phyloP scores from a whole-genome alignment of 371 early-diverging fungal genomes.

The Mucor velutinosus region DNA sequence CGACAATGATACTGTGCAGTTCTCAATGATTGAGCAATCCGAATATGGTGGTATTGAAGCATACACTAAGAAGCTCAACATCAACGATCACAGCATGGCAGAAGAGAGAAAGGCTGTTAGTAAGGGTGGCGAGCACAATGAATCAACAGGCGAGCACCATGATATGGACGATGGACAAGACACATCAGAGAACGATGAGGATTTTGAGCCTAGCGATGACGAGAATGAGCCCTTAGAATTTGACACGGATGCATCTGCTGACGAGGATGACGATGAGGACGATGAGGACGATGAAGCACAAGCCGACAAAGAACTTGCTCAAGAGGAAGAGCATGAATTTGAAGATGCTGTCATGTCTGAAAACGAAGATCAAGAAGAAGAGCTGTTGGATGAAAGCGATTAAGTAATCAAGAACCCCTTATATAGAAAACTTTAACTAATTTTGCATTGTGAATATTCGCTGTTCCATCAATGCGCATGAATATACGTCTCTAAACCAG shows the following conservation, averaged over 20 bases:
- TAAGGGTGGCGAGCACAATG: constrained; percentile 7
- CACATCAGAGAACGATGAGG: constrained; percentile 33
- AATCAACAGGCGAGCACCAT: constrained; percentile 4
- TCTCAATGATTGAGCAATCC: constrained; percentile 60
- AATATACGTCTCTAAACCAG: not conserved
- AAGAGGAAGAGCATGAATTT: not conserved
- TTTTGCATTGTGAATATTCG: constrained; percentile 1
- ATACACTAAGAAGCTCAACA: constrained; percentile 43
- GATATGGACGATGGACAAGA: not conserved
- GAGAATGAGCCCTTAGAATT: constrained; percentile 48
- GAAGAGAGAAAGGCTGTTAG: constrained; percentile 39
- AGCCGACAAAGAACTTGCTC: not conserved
- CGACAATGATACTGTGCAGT: constrained; percentile 36
- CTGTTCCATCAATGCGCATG: constrained; percentile 1
- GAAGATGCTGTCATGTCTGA: constrained; percentile 4
- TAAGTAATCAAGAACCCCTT: constrained; percentile 1
- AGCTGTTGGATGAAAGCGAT: constrained; percentile 21
- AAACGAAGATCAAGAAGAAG: constrained; percentile 14
- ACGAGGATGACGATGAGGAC: constrained; percentile 17
- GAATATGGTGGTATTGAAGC: constrained; percentile 52
- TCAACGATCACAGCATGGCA: constrained; percentile 48
- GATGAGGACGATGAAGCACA: constrained; percentile 3
- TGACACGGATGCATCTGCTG: constrained; percentile 39
- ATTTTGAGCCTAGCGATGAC: constrained; percentile 43
- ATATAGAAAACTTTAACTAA: constrained; percentile 4